A percentile compares a stretch with the other conserved stretches of the same genome.
These are phyloP conservation scores for Naganishia vaughanmartiniae DNA, from an alignment of 768 basidiomycete species.

Conservation along the genomic window DNA sequence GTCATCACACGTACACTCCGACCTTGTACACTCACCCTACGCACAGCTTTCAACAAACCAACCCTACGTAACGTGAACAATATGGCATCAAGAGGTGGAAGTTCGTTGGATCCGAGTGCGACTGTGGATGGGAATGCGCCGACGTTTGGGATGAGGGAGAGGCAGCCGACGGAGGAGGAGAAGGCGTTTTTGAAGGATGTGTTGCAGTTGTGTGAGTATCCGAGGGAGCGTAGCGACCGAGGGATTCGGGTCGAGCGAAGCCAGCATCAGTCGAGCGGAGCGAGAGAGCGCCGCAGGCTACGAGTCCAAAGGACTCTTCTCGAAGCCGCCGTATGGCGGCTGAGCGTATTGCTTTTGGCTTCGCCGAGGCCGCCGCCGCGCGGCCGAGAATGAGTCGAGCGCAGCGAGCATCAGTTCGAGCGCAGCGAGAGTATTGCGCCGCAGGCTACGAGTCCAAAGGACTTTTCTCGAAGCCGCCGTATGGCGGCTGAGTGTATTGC, in stretches of 20 bases:
- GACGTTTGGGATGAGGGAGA: conserved; percentile 40
- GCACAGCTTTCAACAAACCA: not conserved
- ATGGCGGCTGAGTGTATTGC: no score
- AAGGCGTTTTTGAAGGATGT: conserved; percentile 43
- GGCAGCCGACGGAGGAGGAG: conserved; percentile 39
- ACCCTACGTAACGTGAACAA: conserved; percentile 4
- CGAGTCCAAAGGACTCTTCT: no score
- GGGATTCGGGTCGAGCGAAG: not conserved
- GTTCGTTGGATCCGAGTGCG: conserved; percentile 14
- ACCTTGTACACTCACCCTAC: not conserved
- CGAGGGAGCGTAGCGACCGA: not conserved
- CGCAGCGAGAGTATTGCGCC: no score
- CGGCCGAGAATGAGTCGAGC: no score
- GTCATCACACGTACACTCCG: conserved; percentile 8
- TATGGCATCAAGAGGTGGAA: conserved; percentile 22
- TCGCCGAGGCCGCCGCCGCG: no score
- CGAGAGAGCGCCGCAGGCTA: no score
- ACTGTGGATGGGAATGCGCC: conserved; percentile 30
- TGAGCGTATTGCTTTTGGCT: no score
- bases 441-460: no score
- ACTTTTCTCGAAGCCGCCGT: no score
- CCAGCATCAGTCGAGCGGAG: not conserved
- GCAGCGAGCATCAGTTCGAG: no score
- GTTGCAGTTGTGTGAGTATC: conserved; percentile 42
- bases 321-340: no score